Percentiles rank a stretch among this genome's conserved stretches.
Evolutionary conservation across 768 basidiomycete genomes (phyloP).

Genomic region (Tulasnella sp.): DNA sequence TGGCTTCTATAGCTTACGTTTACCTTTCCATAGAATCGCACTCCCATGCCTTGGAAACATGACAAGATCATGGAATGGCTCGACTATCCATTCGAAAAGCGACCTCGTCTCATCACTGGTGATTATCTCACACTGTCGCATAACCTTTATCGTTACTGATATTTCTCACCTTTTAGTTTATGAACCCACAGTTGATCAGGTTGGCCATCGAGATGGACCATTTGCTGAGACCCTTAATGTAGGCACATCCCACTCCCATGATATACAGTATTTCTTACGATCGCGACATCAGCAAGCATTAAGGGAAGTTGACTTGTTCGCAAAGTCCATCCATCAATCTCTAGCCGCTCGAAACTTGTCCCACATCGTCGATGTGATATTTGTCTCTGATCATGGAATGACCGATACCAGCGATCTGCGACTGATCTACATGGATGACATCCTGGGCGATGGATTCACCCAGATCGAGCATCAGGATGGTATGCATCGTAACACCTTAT

Average conservation of each 20-base stretch:
- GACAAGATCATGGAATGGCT: slow-evolving; percentile 72
- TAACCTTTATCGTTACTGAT: background rate
- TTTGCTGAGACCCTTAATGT: slow-evolving; percentile 59
- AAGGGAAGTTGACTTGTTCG: slow-evolving; percentile 55
- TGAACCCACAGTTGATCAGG: slow-evolving; percentile 77
- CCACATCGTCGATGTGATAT: slow-evolving; percentile 74
- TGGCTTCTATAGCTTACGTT: background rate
- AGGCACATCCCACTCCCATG: slow-evolving; percentile 21
- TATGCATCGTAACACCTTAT: slow-evolving; percentile 18
- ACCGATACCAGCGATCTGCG: slow-evolving; percentile 71
- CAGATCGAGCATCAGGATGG: slow-evolving; percentile 63
- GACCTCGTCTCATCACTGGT: slow-evolving; percentile 73
- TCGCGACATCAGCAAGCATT: slow-evolving; percentile 44
- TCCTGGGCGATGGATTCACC: slow-evolving; percentile 52
- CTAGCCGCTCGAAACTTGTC: slow-evolving; percentile 61
- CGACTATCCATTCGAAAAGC: slow-evolving; percentile 52
- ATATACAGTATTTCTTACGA: background rate
- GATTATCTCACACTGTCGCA: slow-evolving; percentile 15
- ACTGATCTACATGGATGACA: slow-evolving; percentile 67
- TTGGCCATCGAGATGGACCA: slow-evolving; percentile 61
- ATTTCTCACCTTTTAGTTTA: slow-evolving; percentile 38
- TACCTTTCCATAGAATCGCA: slow-evolving; percentile 34
- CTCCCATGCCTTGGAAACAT: slow-evolving; percentile 54
- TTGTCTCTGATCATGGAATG: slow-evolving; percentile 90
- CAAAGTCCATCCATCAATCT: slow-evolving; percentile 49